Base-by-base conservation (phyloP, 768 basidiomycete species). In the Russula earlei region DNA sequence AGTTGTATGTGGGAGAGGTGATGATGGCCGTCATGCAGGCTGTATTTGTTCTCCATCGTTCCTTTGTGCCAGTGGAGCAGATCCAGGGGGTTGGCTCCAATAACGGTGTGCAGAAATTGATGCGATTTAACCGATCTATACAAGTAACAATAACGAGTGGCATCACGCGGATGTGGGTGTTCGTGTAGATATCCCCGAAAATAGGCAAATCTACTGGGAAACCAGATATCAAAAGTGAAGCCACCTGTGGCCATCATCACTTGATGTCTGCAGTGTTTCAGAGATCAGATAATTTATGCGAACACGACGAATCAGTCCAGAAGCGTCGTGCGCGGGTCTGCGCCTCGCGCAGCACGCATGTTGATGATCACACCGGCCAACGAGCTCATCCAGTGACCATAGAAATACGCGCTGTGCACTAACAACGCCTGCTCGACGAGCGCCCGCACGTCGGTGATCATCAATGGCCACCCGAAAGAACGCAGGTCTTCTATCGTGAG, bases 381-480 rank as follows among this genome's bases (percentile, higher is more conserved):
- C n/a, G 72, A 70, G 56, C 69, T 71, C 62, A 71, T 62, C 5
- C 61, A 65, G 10, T 71, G 66, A 3, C 69, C 73, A 11, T 75
- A 71, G 56, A 74, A 76, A 55, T 67, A 74, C 2, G 67, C 65
- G 9, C 67, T 64, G 7, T 64, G 63, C 0, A 69, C 61, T 53
- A 76, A 61, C 47, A 70, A 45, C 22, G 67, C 62, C 61, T 77
- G 76, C 56, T 76, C 75, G 33, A 76, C 66, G 29, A 75, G 64
- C 10, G 69, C 72, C 31, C 73, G 59, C 29, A 77, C 63, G 55
- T 76, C 76, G 33, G 72, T 73, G 50, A 77, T n/a, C 53, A 77
- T 56, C 42, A 77, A 60, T 17, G 69, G 62, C 76, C 76, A 77
- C 10, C 73, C 74, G 29, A 70, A 67, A 25, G 61, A 60, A 10